phyloP scores from a whole-genome alignment of 495 filamentous ascomycete genomes.

The Astrocystis sublimbata region DNA sequence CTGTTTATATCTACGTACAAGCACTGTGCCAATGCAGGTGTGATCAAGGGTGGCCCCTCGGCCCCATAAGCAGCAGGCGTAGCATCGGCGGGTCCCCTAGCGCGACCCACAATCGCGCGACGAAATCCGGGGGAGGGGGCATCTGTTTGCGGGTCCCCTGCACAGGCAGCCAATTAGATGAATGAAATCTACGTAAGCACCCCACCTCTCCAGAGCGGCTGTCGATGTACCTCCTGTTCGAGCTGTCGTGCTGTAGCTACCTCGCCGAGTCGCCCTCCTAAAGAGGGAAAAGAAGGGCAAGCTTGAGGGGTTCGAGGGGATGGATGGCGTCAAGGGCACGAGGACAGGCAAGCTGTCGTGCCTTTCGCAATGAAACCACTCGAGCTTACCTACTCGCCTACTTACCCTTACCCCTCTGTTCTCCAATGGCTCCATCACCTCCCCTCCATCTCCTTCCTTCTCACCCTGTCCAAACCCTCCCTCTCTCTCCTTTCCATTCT shows the following conservation, averaged over 20 bases:
- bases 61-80: too few relatives aligned
- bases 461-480: not conserved
- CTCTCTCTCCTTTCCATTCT: conserved; percentile 4
- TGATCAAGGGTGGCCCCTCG: conserved; percentile 10
- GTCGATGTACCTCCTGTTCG: not conserved
- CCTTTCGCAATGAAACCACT: conserved; percentile 12
- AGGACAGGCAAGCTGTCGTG: conserved; percentile 14
- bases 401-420: conserved; percentile 16
- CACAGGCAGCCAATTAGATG: conserved; percentile 8
- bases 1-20: too few relatives aligned
- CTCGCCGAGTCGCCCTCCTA: too few relatives aligned
- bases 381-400: not conserved
- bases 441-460: conserved; percentile 10
- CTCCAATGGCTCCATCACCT: conserved; percentile 14
- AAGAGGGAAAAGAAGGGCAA: too few relatives aligned
- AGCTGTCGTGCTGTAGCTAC: not conserved
- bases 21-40: conserved; percentile 3
- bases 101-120: not conserved
- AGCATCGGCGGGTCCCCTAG: conserved; percentile 1
- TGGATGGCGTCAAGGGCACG: conserved; percentile 1
- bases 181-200: conserved; percentile 11
- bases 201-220: conserved; percentile 1
- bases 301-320: not conserved
- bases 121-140: conserved; percentile 19
- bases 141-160: not conserved